Conservation (phyloP, 768 basidiomycete genomes). For the Gymnopilus junonius region DNA sequence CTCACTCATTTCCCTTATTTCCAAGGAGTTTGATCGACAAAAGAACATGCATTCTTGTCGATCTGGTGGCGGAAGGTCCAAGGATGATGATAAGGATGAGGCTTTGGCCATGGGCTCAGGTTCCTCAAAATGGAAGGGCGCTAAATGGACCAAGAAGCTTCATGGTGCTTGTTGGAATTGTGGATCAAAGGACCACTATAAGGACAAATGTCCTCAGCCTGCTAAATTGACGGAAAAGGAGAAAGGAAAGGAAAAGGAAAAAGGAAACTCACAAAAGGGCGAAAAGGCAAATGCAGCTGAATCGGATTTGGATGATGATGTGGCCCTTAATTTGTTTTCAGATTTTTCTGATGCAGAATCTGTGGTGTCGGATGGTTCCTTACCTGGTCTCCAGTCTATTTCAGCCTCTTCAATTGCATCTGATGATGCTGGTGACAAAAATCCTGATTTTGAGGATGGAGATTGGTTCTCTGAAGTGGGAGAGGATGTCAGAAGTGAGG, state of each 20-base stretch:
- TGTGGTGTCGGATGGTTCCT: constrained; percentile 20
- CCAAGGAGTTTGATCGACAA: constrained; percentile 31
- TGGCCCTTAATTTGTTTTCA: neutral
- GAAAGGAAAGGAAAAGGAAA: constrained; percentile 15
- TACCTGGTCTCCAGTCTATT: constrained; percentile 36
- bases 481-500: constrained; percentile 7
- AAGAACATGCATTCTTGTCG: constrained; percentile 7
- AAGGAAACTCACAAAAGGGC: neutral
- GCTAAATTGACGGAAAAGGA: constrained; percentile 9
- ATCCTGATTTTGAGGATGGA: neutral
- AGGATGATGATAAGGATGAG: constrained; percentile 23
- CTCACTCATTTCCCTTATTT: constrained; percentile 25
- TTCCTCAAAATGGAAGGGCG: neutral
- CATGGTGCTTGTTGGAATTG: constrained; percentile 33
- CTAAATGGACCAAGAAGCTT: constrained; percentile 4
- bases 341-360: neutral
- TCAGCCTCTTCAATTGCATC: neutral
- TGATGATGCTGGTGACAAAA: neutral
- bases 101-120: constrained; percentile 13
- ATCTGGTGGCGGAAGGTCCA: neutral
- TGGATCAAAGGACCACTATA: constrained; percentile 29
- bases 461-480: constrained; percentile 24
- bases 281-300: neutral
- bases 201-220: constrained; percentile 24
- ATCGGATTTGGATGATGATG: neutral